Base-by-base conservation (phyloP, 768 basidiomycete genomes). In the Zangia roseola region DNA sequence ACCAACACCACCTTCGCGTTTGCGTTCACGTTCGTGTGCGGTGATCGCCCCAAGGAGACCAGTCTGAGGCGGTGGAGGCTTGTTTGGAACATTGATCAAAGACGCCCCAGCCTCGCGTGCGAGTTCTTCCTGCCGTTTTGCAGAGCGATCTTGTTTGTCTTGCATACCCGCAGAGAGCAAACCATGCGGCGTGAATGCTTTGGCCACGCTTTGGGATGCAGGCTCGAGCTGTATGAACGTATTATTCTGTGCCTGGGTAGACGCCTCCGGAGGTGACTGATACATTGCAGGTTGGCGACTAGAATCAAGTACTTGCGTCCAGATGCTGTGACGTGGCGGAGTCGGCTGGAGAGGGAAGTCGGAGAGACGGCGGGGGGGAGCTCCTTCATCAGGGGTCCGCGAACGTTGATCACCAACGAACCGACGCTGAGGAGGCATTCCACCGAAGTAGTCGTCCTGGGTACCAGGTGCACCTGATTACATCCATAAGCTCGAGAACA, bases 21-120 rank as follows among this genome's bases (percentile, higher is more conserved):
- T 92, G 52, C 92, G 78, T 48, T 98, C 95, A 44, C 91, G 81
- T 69, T 99, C 93, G 65, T 97, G 93, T 9, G 88, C 91, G 36
- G 93, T 93, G 59, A 98, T 93, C 2, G 95, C 95, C 16, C 97
- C 97, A 41, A 99, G 83, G 36, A 98, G 78, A 33, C 97, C 97
- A 36, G 89, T 91, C 69, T 95, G 93, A 8, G 97, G 94, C 2
- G 92, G 91, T 0, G 91, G 93, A 0, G 94, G 93, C 64, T 95
- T 95, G 62, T 85, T 83, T 5, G 91, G 92, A n/a, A 99, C 91
- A 65, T 95, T 94, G 73, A 98, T 85, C 45, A 98, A 78, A 5
- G 93, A 92, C 14, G 83, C 89, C 24, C 97, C 97, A 7, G 79
- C 84, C 70, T 97, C 94, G 30, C 94, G 78, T 10, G 97, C 97